These are phyloP conservation scores for Tolypocladium capitatum DNA, from an alignment of 2,329 filamentous ascomycete genomes.

Conservation along the genomic window DNA sequence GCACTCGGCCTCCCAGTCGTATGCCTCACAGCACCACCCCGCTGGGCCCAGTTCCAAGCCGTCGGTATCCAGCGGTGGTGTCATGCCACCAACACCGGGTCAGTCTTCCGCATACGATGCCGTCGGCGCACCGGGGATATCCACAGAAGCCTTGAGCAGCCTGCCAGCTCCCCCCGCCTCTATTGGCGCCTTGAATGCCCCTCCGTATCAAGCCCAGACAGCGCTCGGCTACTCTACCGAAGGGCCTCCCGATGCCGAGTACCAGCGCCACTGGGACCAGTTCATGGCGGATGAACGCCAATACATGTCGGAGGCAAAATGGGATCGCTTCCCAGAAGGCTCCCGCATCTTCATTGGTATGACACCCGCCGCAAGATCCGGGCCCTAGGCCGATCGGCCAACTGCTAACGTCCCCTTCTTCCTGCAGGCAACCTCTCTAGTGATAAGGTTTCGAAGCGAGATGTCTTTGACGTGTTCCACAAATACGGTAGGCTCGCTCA, in stretches of 20 bases:
- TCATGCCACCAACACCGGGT: conserved; percentile 17
- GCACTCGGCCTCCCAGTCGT: conserved; percentile 22
- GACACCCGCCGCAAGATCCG: conserved; percentile 18
- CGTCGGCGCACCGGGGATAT: conserved; percentile 17
- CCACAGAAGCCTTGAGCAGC: conserved; percentile 17
- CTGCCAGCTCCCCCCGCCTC: conserved; percentile 16
- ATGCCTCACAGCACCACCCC: conserved; percentile 24
- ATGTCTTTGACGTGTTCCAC: conserved; percentile 86
- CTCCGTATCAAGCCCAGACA: conserved; percentile 17
- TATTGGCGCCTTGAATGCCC: conserved; percentile 16
- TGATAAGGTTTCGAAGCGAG: conserved; percentile 84
- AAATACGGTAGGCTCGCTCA: conserved; percentile 78
- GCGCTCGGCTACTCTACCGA: conserved; percentile 14
- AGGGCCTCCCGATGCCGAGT: conserved; percentile 27
- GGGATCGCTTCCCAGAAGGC: conserved; percentile 67
- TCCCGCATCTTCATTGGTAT: conserved; percentile 72
- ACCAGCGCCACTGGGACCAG: conserved; percentile 55
- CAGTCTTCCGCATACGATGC: conserved; percentile 20
- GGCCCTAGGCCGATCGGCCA: conserved; percentile 2
- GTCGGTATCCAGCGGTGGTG: conserved; percentile 11
- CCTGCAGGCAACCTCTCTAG: conserved; percentile 72
- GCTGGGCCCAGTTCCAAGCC: conserved; percentile 17
- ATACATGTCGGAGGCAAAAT: conserved; percentile 66
- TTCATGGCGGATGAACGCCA: conserved; percentile 61
- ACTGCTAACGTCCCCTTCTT: conserved; percentile 12